Evolutionary conservation across 2,329 filamentous ascomycete genomes (phyloP), one percentile per base, ranked within the genome.

Genomic region (Pseudogymnoascus sp.): DNA sequence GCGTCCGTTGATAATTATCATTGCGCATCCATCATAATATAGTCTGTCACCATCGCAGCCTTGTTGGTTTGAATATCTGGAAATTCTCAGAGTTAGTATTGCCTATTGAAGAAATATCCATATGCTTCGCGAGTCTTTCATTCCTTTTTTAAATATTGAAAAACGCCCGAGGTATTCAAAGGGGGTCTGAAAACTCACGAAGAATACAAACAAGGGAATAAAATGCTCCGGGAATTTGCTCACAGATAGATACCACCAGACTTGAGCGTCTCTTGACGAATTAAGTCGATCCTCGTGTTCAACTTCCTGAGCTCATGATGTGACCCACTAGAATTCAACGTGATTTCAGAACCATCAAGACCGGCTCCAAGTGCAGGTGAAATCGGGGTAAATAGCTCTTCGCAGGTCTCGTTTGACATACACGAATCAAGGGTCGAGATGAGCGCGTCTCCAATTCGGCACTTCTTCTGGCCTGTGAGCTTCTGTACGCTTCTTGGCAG

Each of bases 281-380:
- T 90, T 5, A 91, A 73, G 5, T 82, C 78, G 23, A 90, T 73
- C 1, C 85, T 75, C 0, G 76, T 81, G 61, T 85, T 74, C 0
- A 90, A 77, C 70, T 90, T 90, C 15, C 84, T 76, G 8, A 90
- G 73, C 65, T 84, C 80, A 67, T 84, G 82, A 70, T 92, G 89
- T 10, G 78, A 83, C 5, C 84, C 88, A 59, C 79, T 84, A 3
- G 79, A 83, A 71, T 92, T 92, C 6, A 82, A 82, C 63, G 89
- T 80, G 60, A 90, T 84, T 67, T 90, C 89, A 4, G 83, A 82
- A 4, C 89, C 89, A 66, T 84, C 79, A 2, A 90, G 75, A n/a
- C 80, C 79, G 74, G 84, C 83, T 7, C 76, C 73, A 28, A 79
- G 79, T 64, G 83, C 80, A 13, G 72, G 71, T 13, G 66, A 61